phyloP scores from a whole-genome alignment of 345 rosid species.

The Triadica sebifera region DNA sequence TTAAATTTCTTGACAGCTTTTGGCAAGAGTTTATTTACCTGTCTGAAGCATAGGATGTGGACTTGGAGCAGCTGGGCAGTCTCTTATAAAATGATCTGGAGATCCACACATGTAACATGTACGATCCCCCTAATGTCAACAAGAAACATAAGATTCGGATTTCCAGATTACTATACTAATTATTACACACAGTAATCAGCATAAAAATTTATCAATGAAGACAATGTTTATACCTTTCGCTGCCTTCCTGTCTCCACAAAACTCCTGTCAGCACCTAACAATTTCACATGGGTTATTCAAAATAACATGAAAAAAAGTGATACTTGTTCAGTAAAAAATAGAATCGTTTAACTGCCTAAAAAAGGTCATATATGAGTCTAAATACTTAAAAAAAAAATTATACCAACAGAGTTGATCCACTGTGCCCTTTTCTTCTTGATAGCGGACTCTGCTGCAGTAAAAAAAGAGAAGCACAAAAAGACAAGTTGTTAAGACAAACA shows the following conservation, averaged over 20 bases:
- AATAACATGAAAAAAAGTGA: not conserved
- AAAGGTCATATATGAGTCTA: slow-evolving; percentile 1
- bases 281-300: slow-evolving; percentile 4
- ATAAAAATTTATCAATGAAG: not conserved
- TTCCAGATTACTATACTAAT: not conserved
- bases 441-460: slow-evolving; percentile 32
- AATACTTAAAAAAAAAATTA: not conserved
- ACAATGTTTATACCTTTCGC: slow-evolving; percentile 37
- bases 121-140: slow-evolving; percentile 35
- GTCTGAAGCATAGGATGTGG: slow-evolving; percentile 31
- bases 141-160: slow-evolving; percentile 9
- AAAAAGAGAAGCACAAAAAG: slow-evolving; percentile 13
- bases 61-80: slow-evolving; percentile 41
- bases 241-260: slow-evolving; percentile 32
- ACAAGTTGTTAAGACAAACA: not conserved
- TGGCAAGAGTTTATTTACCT: slow-evolving; percentile 25
- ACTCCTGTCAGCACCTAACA: slow-evolving; percentile 31
- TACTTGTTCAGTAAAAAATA: not conserved
- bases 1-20: not conserved
- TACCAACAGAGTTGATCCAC: slow-evolving; percentile 36
- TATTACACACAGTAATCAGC: not conserved
- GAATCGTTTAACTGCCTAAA: not conserved
- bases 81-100: slow-evolving; percentile 46
- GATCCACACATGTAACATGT: slow-evolving; percentile 54
- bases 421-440: slow-evolving; percentile 25